Base-by-base conservation (phyloP, 2,329 filamentous ascomycete species). In the Fusarium guadeloupense region DNA sequence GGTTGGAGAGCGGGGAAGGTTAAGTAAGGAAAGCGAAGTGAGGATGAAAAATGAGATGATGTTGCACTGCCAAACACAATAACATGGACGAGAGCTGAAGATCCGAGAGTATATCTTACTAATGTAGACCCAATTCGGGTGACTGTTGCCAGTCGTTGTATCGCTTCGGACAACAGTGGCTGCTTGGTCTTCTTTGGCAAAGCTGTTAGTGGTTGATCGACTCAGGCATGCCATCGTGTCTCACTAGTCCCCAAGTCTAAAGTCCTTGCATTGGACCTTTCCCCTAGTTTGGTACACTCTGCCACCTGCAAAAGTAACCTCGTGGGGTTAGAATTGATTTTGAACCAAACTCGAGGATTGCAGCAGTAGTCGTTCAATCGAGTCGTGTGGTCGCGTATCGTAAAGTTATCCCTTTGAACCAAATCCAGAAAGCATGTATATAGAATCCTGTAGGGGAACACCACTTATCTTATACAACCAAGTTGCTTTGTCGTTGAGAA, bases 381-480 rank as follows among this genome's bases (percentile, higher is more conserved):
- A 34, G 21, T 14, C 14, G 14, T 25, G 26, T 14, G 31, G 23
- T 34, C 12, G 13, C 17, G 21, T 33, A 23, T 31, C 20, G 26
- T 44, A n/a, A 17, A 51, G 16, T n/a, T 35, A 30, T 34, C 38
- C 16, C 30, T 16, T 51, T 39, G 19, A 30, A 19, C 39, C 52
- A 28, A 26, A 33, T 39, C 34, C 21, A 33, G 16, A 37, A n/a
- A 44, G 39, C 16, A 59, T 43, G 31, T 21, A 23, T 26, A 34
- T 41, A 7, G 13, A 26, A 23, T 21, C 42, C 42, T 25, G 26
- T 26, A 40, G 55, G 68, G 68, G 62, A 66, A 54, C 43, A 40
- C 42, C 45, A 46, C 41, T 55, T 54, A 56, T 70, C 59, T 70
- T 69, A 70, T 69, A 70, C 48, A 25, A 48, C 17, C 56, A 50